Base-by-base conservation (phyloP, 2,329 filamentous ascomycete genomes). In the Pochonia chlamydosporia region DNA sequence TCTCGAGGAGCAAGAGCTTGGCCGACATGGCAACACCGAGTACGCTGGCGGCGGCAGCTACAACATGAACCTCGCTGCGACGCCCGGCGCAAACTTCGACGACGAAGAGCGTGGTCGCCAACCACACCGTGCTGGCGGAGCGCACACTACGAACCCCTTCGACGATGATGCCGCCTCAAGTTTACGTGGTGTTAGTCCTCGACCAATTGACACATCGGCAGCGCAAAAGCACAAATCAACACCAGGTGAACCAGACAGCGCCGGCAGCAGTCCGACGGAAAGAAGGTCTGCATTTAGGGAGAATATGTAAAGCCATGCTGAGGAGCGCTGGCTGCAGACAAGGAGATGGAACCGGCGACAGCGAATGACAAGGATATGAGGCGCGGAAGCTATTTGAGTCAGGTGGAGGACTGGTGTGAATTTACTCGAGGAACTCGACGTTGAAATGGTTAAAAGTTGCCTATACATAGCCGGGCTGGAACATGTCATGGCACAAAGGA, bases 1-100 rank as follows among this genome's bases (percentile, higher is more conserved):
- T 64, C 85, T 88, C 60, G 88, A 92, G 62, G 86, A 89, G 67
- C 81, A 87, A 60, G 87, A 90, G 65, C 70, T 89, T 5, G 84
- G 84, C 68, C 36, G 61, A 44, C 64, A 63, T 8, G 52, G 56
- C 21, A 53, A 68, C 60, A 58, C 55, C 33, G 62, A 58, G 49
- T 61, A 63, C 40, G 44, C 30, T 50, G 68, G 66, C 52, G 69
- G 65, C 46, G 63, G 64, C 37, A 65, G 70, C 49, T 76, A 79
- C 61, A 66, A 70, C 56, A 73, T 75, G 72, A 75, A 76, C 57
- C 54, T 78, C 40, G 61, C 73, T 3, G 56, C 61, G 4, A 66
- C 64, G 5, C 63, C 68, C 7, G 56, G 59, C 52, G 56, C 52
- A 51, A 63, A 48, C 41, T 51, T 55, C 43, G 57, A 62, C 14